Percentiles rank a stretch among this genome's conserved stretches.
These are phyloP conservation scores for Emergomyces orientalis DNA, from an alignment of 2,329 filamentous ascomycete genomes.

Conservation along the genomic window DNA sequence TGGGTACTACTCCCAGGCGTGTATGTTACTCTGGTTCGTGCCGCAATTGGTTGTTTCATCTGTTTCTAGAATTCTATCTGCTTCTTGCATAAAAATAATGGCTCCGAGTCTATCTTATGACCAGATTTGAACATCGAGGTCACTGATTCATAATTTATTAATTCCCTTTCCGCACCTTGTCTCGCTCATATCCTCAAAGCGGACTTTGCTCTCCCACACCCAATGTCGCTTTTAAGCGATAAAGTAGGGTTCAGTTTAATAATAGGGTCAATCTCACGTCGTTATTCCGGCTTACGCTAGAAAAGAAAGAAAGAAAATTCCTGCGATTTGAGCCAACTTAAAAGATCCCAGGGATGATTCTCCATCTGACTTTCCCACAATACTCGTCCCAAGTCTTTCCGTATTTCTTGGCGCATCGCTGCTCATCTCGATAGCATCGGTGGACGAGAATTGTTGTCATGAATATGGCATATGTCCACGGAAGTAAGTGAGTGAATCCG, in stretches of 20 bases:
- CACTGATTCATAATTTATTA: not conserved
- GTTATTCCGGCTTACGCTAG: not conserved
- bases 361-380: constrained; percentile 35
- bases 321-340: not conserved
- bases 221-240: not conserved
- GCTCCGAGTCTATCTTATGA: not conserved
- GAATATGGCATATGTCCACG: constrained; percentile 40
- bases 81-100: not conserved
- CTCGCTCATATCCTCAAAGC: not conserved
- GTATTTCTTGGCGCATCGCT: constrained; percentile 39
- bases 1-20: not conserved
- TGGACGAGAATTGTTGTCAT: constrained; percentile 40
- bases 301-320: not conserved
- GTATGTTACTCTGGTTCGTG: not conserved
- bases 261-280: not conserved
- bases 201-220: not conserved
- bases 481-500: constrained; percentile 31
- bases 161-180: not conserved
- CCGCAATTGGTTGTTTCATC: not conserved
- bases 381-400: constrained; percentile 39
- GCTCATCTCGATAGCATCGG: constrained; percentile 40
- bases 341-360: constrained; percentile 35
- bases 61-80: not conserved
- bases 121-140: not conserved
- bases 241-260: not conserved